Percentiles rank a stretch among this genome's conserved stretches.
Evolutionary conservation across 768 basidiomycete genomes (phyloP).

Genomic region (Austroboletus eburneus): DNA sequence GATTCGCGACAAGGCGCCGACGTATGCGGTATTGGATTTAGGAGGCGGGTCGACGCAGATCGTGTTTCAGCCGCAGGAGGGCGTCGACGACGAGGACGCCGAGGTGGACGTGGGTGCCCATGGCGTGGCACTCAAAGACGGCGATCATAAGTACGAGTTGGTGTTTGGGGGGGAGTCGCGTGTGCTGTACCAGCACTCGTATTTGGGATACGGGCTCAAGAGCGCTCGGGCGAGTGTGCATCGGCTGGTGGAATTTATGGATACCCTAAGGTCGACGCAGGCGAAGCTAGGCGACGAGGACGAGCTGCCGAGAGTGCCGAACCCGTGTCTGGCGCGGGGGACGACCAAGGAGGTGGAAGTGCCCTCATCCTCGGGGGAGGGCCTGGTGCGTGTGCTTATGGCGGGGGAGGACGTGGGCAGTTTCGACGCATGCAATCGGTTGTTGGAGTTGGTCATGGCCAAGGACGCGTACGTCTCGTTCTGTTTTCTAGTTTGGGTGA

Average conservation of each 20-base stretch:
- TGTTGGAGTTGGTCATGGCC: conserved; percentile 87
- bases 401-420: conserved; percentile 74
- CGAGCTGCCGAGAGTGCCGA: conserved; percentile 31
- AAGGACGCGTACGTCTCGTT: conserved; percentile 69
- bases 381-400: conserved; percentile 73
- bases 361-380: conserved; percentile 45
- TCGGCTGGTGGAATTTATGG: conserved; percentile 85
- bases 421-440: conserved; percentile 80
- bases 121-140: conserved; percentile 49
- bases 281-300: conserved; percentile 1
- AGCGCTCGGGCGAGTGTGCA: conserved; percentile 80
- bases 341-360: conserved; percentile 64
- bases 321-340: conserved; percentile 78
- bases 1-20: conserved; percentile 49
- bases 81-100: conserved; percentile 25
- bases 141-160: conserved; percentile 90
- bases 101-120: neutral
- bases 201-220: conserved; percentile 96
- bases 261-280: conserved; percentile 35
- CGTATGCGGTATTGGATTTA: conserved; percentile 91
- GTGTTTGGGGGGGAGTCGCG: conserved; percentile 66
- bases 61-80: conserved; percentile 84
- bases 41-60: conserved; percentile 98
- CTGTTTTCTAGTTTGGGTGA: neutral
- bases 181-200: conserved; percentile 94